Conservation (phyloP, 371 early-diverging fungal species). For the Lichtheimia corymbifera region DNA sequence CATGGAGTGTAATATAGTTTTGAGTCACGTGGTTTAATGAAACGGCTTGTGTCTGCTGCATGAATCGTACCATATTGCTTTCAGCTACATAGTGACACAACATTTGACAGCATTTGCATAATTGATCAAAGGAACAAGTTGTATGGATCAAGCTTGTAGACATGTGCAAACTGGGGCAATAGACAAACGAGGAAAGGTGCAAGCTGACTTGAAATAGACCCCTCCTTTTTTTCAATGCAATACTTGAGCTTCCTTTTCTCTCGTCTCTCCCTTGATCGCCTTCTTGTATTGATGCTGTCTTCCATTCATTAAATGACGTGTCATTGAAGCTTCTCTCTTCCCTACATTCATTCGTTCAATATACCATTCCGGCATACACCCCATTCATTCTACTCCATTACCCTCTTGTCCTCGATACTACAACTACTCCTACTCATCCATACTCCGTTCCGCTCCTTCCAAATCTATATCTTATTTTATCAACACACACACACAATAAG, state of each 20-base stretch:
- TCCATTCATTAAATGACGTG: constrained; percentile 12
- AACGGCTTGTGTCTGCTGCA: too few relatives aligned
- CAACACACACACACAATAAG: constrained; percentile 3
- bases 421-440: background rate
- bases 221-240: constrained; percentile 6
- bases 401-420: background rate
- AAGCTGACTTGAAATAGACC: background rate
- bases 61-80: too few relatives aligned
- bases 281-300: constrained; percentile 10
- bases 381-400: constrained; percentile 1
- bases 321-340: constrained; percentile 3
- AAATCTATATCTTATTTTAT: background rate
- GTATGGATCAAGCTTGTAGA: background rate
- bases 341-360: constrained; percentile 5
- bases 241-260: constrained; percentile 6
- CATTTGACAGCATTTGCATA: too few relatives aligned
- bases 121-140: too few relatives aligned
- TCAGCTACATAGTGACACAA: too few relatives aligned
- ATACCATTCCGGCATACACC: background rate
- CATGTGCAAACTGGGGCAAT: background rate
- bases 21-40: too few relatives aligned
- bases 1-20: too few relatives aligned
- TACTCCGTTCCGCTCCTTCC: constrained; percentile 20
- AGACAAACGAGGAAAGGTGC: constrained; percentile 3
- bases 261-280: constrained; percentile 3